Base-by-base conservation (phyloP, 2,329 filamentous ascomycete genomes). In the Paraconiothyrium sp. region DNA sequence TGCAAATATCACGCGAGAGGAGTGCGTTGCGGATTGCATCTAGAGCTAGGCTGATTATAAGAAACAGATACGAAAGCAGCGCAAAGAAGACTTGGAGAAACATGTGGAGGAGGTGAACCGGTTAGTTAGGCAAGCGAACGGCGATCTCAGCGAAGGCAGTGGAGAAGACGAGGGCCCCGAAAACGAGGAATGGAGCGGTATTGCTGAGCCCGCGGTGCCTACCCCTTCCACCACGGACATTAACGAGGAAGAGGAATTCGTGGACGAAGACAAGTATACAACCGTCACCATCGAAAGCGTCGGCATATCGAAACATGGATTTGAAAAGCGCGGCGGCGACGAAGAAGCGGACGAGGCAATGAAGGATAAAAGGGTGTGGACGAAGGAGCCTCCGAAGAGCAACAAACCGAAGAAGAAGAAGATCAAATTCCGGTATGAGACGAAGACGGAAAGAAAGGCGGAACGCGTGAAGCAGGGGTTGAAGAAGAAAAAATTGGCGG, bases 261-360 rank as follows among this genome's bases (percentile, higher is more conserved):
- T 97, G 67, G 95, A 99, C 78, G 95, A 98, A 77, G 94, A 97
- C 78, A 92, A 91, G 75, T 97, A 93, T 77, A 98, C 95, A 0
- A 97, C 93, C 0, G 95, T 99, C 30, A 97, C 92, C 0, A 89
- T 99, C 1, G 94, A 97, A 77, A 90, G 92, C 11, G 93, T 99
- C 68, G 90, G 90, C 65, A 86, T 96, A 16, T 90, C 91, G 13
- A 88, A 88, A 67, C 88, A 93, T 58, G 92, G 92, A 0, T 81
- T 96, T 51, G 84, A 87, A 60, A 89, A 86, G 22, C 79, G 76
- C 13, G 70, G 67, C 16, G 63, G 61, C 2, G 66, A 68, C 34
- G 55, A 60, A 32, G 66, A 80, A 57, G 65, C 76, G 58, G 60
- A 66, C 35, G 62, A 60, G 5, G 63, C 57, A 8, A 67, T 62